Percentiles rank a stretch among this genome's conserved stretches.
phyloP scores from a whole-genome alignment of 164 flowering plant genomes.

The Santalum album region DNA sequence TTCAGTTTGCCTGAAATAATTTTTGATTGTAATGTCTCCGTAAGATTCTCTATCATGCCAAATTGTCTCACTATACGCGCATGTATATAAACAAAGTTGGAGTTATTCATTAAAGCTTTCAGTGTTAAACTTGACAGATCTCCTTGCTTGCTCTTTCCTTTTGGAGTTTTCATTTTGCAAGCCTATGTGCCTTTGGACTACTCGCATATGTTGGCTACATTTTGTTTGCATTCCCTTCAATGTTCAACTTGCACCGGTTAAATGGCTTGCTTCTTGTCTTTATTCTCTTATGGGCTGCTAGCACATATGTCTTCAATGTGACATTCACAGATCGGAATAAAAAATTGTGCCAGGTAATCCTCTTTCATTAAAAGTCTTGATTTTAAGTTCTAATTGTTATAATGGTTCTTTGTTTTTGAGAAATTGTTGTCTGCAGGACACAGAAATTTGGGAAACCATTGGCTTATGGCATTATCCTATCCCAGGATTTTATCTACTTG shows the following conservation, averaged over 20 bases:
- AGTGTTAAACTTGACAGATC: slow-evolving; percentile 58
- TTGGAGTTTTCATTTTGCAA: slow-evolving; percentile 96
- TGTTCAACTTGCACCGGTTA: slow-evolving; percentile 78
- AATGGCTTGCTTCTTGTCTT: slow-evolving; percentile 94
- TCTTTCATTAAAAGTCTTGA: no score
- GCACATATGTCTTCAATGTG: slow-evolving; percentile 90
- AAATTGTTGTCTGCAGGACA: slow-evolving; percentile 73
- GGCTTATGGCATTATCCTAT: slow-evolving; percentile 99
- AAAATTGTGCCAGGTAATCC: no score
- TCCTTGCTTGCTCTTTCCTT: slow-evolving; percentile 86
- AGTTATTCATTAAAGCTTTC: slow-evolving; percentile 28
- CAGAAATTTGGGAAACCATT: slow-evolving; percentile 91
- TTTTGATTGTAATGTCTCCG: no score
- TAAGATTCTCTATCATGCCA: no score
- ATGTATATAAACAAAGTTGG: no score
- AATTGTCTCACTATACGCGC: no score
- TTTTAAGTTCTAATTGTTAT: no score
- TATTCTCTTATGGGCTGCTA: slow-evolving; percentile 91
- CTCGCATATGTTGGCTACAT: slow-evolving; percentile 93
- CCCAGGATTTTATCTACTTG: slow-evolving; percentile 89
- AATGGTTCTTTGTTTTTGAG: no score
- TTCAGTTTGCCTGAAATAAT: no score
- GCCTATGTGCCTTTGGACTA: slow-evolving; percentile 85
- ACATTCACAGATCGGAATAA: no score
- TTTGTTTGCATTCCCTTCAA: slow-evolving; percentile 81